phyloP scores from a whole-genome alignment of 495 filamentous ascomycete genomes.

The Peziza echinospora region DNA sequence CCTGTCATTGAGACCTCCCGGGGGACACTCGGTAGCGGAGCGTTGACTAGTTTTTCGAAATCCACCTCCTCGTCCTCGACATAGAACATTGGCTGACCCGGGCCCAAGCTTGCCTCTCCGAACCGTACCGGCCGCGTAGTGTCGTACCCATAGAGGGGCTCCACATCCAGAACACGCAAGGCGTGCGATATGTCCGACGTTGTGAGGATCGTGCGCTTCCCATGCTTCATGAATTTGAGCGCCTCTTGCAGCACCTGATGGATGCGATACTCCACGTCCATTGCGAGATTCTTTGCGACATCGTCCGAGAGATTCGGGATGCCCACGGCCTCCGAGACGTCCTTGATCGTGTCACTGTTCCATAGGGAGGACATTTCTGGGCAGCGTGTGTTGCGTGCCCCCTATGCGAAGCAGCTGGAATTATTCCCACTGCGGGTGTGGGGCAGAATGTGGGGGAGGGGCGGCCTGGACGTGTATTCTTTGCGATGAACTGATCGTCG shows the following conservation, averaged over 20 bases:
- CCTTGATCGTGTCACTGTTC: slow-evolving; percentile 87
- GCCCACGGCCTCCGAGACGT: slow-evolving; percentile 88
- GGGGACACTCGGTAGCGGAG: slow-evolving; percentile 79
- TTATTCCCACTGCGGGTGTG: too few species aligned
- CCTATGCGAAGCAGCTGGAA: too few species aligned
- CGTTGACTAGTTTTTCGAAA: slow-evolving; percentile 96
- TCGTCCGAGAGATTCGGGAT: slow-evolving; percentile 60
- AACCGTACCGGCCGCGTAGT: slow-evolving; percentile 66
- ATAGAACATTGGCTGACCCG: slow-evolving; percentile 90
- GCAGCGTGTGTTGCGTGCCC: too few species aligned
- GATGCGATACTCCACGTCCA: slow-evolving; percentile 87
- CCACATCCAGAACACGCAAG: slow-evolving; percentile 65
- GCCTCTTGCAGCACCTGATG: slow-evolving; percentile 82
- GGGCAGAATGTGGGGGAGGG: too few species aligned
- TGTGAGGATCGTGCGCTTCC: slow-evolving; percentile 56
- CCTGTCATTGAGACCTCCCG: slow-evolving; percentile 81
- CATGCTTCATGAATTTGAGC: slow-evolving; percentile 81
- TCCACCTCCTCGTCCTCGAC: slow-evolving; percentile 97
- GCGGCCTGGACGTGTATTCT: too few species aligned
- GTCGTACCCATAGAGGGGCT: slow-evolving; percentile 90
- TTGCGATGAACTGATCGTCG: too few species aligned
- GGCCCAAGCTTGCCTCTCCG: slow-evolving; percentile 80
- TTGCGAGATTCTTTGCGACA: slow-evolving; percentile 58
- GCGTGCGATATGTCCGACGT: slow-evolving; percentile 75
- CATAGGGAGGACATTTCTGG: slow-evolving; percentile 24